Evolutionary conservation across 208 protist genomes (phyloP), one percentile per base, ranked within the genome.

Genomic region (Trypanosoma congolense): DNA sequence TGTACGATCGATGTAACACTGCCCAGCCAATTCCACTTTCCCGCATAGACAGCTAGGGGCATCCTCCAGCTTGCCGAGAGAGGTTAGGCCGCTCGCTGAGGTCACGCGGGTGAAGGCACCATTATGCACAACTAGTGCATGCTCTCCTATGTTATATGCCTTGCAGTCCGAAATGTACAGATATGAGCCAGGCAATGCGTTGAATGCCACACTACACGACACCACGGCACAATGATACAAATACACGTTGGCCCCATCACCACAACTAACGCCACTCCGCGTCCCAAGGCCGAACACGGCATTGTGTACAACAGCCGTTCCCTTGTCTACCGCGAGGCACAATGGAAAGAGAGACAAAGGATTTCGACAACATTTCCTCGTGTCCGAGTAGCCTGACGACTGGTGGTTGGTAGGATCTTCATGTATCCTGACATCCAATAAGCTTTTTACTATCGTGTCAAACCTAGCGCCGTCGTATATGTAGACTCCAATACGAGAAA

Each of bases 401-500:
- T 41, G 44, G 9, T 46, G 35, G 18, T 21, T 12, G 22, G 31
- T 26, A 38, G 25, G 28, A 33, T 57, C 44, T 41, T 64, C 65
- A 42, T 40, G 44, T 21, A 67, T 47, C 28, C 72, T 78, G 21
- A 87, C 73, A 33, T 87, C 73, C 12, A 87, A 51, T 30, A 79
- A 57, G 36, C 80, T 79, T 56, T 77, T 70, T 8, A 21, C 45
- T 31, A 58, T 50, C 2, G 67, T 63, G 46, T 75, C 65, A 33
- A 78, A 50, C 35, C 65, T 43, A 2, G 73, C 77, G 1, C 67
- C 70, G 26, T 77, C 58, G 52, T 83, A 72, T 2, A 86, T 68
- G 46, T 80, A 80, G 18, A 83, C 22, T 14, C 83, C 83, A 43
- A 79, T 73, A 19, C 70, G 77, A 21, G 77, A 63, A 58, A 82